Conservation (phyloP, 768 basidiomycete genomes). For the Leccinum olivaceopallidum region DNA sequence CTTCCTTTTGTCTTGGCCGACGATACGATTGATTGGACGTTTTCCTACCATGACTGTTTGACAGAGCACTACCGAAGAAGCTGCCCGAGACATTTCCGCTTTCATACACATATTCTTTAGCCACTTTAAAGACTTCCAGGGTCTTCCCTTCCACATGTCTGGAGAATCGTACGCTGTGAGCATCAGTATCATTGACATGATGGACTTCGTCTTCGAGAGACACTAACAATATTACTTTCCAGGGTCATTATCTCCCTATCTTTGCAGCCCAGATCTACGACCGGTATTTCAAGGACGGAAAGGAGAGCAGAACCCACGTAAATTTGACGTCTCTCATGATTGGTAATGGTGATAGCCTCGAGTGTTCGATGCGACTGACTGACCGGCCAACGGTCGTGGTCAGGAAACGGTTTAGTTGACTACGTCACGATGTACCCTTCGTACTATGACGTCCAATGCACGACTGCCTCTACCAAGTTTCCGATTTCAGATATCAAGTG, state of each 20-base stretch:
- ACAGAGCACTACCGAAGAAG: constrained; percentile 49
- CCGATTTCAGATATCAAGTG: constrained; percentile 42
- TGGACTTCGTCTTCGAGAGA: constrained; percentile 30
- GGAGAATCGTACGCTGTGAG: constrained; percentile 56
- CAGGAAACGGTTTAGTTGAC: constrained; percentile 48
- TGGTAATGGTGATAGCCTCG: constrained; percentile 30
- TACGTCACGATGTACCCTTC: constrained; percentile 38
- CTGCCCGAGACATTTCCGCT: constrained; percentile 66
- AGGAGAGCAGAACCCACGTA: no score
- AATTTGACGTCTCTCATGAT: constrained; percentile 34
- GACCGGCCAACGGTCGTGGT: background rate
- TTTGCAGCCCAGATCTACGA: constrained; percentile 29
- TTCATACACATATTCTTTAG: constrained; percentile 77
- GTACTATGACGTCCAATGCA: constrained; percentile 58
- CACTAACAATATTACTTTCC: no score
- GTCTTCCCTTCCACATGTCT: constrained; percentile 60
- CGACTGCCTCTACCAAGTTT: constrained; percentile 42
- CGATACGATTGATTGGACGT: no score
- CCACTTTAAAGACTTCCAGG: constrained; percentile 69
- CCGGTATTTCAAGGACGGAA: no score
- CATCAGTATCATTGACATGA: background rate
- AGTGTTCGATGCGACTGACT: background rate
- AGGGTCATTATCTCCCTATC: constrained; percentile 42
- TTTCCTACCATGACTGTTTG: no score
- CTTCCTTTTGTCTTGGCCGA: no score